Conservation (phyloP, 805 yeast species). For the Nakazawaea ambrosiae region DNA sequence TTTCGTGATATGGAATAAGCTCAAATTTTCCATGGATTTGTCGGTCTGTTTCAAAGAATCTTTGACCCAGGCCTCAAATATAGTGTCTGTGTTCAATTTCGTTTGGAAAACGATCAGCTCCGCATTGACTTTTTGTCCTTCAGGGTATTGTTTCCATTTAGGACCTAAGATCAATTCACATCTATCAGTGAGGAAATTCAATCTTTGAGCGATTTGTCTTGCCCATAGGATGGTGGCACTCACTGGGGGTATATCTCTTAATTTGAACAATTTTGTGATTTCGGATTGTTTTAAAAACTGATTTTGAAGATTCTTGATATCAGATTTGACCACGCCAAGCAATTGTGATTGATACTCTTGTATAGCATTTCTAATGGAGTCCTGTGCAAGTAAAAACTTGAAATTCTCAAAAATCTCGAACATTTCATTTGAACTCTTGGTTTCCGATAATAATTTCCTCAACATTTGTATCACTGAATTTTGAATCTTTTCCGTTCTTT, state of each 20-base stretch:
- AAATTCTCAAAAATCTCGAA: constrained; percentile 43
- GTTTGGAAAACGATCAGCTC: constrained; percentile 40
- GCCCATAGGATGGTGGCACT: constrained; percentile 46
- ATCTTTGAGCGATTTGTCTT: constrained; percentile 38
- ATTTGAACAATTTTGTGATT: constrained; percentile 26
- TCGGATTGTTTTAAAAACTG: constrained; percentile 29
- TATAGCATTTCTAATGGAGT: constrained; percentile 49
- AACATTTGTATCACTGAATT: constrained; percentile 33
- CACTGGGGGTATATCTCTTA: constrained; percentile 40
- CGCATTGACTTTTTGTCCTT: constrained; percentile 54
- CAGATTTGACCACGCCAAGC: constrained; percentile 39
- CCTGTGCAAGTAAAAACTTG: constrained; percentile 41
- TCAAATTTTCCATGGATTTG: constrained; percentile 1
- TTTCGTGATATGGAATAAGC: constrained; percentile 31
- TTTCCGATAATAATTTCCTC: constrained; percentile 28
- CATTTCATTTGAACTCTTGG: constrained; percentile 40
- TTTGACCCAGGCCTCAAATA: constrained; percentile 44
- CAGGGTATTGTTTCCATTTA: constrained; percentile 56
- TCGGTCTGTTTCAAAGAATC: constrained; percentile 11
- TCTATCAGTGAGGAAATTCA: constrained; percentile 33
- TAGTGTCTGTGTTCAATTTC: constrained; percentile 34
- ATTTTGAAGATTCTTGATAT: constrained; percentile 34
- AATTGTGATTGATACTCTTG: constrained; percentile 52
- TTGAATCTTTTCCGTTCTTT: constrained; percentile 38
- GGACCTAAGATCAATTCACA: constrained; percentile 48